Conservation (phyloP, 352 stramenopile species). For the Phytophthora hybrid region DNA sequence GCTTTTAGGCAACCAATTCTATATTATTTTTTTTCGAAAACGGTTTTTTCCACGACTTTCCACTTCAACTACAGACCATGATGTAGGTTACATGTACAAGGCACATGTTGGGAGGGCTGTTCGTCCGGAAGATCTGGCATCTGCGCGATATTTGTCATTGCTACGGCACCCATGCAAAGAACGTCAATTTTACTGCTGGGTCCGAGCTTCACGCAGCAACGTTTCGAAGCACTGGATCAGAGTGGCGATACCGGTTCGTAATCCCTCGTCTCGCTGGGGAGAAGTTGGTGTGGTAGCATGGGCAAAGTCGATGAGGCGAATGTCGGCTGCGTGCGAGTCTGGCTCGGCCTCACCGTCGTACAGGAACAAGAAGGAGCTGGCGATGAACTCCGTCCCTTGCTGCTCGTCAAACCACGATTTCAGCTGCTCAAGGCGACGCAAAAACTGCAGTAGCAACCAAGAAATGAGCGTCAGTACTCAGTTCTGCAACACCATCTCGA, state of each 20-base stretch:
- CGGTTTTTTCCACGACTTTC: conserved; percentile 29
- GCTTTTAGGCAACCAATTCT: conserved; percentile 17
- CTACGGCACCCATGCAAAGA: neutral
- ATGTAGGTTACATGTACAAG: too few relatives aligned
- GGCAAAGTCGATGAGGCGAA: conserved; percentile 90
- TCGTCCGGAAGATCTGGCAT: conserved; percentile 2
- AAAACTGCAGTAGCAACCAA: conserved; percentile 52
- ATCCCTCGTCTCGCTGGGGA: conserved; percentile 57
- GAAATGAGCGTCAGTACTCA: conserved; percentile 6
- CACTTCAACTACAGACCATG: neutral
- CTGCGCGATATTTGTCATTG: conserved; percentile 10
- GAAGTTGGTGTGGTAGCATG: conserved; percentile 51
- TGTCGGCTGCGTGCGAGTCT: conserved; percentile 45
- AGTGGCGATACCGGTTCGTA: conserved; percentile 64
- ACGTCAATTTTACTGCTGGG: neutral
- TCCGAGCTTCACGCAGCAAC: conserved; percentile 38
- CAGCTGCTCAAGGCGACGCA: conserved; percentile 70
- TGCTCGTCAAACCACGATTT: conserved; percentile 85
- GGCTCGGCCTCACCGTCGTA: conserved; percentile 79
- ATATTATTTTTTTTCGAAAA: conserved; percentile 37
- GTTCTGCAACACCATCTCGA: neutral
- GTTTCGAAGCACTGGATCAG: conserved; percentile 62
- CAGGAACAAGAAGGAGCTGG: conserved; percentile 95
- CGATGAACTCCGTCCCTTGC: conserved; percentile 90
- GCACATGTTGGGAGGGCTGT: neutral